Conservation (phyloP, 257 asterid species). For the Nicotiana sylvestris region DNA sequence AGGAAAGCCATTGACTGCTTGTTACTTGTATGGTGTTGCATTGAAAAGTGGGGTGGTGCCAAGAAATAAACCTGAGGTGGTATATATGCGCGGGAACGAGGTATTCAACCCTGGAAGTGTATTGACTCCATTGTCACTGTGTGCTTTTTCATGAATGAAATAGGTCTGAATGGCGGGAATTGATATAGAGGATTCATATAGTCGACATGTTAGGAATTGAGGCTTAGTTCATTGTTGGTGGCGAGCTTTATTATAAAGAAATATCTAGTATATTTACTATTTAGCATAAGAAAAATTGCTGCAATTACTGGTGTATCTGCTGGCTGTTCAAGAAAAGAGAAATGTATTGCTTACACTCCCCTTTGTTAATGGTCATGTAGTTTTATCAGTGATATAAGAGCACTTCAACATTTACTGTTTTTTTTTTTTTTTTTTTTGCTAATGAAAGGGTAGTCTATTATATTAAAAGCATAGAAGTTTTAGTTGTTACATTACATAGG, state of each 20-base stretch:
- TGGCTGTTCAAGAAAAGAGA: background rate
- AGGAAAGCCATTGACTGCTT: conserved; percentile 36
- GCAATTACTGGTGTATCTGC: background rate
- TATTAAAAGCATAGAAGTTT: no score
- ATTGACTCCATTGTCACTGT: background rate
- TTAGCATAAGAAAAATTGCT: background rate
- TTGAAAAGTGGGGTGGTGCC: conserved; percentile 24
- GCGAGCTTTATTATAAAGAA: background rate
- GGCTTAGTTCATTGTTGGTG: background rate
- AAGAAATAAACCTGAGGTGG: background rate
- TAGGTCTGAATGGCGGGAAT: background rate
- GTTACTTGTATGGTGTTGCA: conserved; percentile 46
- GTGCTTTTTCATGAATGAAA: background rate
- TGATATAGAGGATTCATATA: background rate
- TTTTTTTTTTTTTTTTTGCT: no score
- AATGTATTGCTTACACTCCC: background rate
- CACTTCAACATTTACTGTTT: background rate
- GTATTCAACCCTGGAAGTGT: background rate
- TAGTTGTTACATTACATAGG: no score
- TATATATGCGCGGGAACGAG: background rate
- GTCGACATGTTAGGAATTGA: background rate
- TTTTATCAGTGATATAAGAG: background rate
- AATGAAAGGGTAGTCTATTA: no score
- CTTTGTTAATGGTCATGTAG: background rate
- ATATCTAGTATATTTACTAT: background rate